A percentile compares a stretch with the other conserved stretches of the same genome.
phyloP scores from a whole-genome alignment of 257 asterid genomes.

The Scutellaria baicalensis region DNA sequence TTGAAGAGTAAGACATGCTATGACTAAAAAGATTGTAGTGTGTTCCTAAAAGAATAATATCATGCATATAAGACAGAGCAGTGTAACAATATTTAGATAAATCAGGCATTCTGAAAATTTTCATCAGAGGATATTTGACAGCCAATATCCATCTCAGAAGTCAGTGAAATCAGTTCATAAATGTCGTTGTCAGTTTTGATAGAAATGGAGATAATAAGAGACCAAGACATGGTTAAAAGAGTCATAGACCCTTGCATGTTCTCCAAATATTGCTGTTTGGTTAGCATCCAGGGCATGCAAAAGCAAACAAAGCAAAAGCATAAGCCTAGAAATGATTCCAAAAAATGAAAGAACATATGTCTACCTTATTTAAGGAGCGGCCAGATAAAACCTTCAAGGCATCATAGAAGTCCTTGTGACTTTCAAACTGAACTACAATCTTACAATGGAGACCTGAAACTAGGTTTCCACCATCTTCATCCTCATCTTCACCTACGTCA shows the following conservation, averaged over 20 bases:
- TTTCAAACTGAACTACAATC: constrained; percentile 74
- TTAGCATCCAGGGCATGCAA: background rate
- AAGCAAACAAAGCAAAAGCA: background rate
- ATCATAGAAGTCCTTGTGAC: constrained; percentile 53
- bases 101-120: background rate
- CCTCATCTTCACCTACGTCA: constrained; percentile 46
- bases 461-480: constrained; percentile 52
- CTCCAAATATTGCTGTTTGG: background rate
- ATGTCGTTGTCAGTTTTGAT: background rate
- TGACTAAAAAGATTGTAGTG: background rate
- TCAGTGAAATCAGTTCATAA: background rate
- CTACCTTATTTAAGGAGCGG: constrained; percentile 81
- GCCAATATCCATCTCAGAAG: background rate
- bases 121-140: background rate
- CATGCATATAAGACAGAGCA: background rate
- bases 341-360: background rate
- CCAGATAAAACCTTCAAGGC: constrained; percentile 83
- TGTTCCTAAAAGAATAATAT: background rate
- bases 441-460: constrained; percentile 89
- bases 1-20: background rate
- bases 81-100: no score
- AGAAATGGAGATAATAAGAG: background rate
- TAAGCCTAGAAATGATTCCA: background rate
- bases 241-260: background rate
- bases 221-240: background rate